These are phyloP conservation scores for Verticillium tricorpus DNA, from an alignment of 2,329 filamentous ascomycete genomes.

Conservation along the genomic window DNA sequence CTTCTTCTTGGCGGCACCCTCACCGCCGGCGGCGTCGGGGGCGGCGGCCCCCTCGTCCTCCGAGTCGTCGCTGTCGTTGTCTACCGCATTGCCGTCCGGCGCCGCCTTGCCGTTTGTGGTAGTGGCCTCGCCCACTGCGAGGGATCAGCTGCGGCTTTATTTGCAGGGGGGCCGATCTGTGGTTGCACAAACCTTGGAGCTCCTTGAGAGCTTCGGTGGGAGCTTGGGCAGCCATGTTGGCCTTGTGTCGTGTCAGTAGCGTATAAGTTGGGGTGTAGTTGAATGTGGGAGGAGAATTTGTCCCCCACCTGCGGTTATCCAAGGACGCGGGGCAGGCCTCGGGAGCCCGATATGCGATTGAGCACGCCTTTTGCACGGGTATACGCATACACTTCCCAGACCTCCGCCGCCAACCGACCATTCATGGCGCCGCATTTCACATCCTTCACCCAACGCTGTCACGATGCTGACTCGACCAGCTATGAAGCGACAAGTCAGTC, in stretches of 20 bases:
- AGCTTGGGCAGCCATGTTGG: slow-evolving; percentile 38
- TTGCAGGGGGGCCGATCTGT: not conserved
- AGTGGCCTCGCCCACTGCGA: slow-evolving; percentile 33
- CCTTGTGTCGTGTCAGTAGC: slow-evolving; percentile 1
- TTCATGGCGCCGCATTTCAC: not conserved
- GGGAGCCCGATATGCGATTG: not conserved
- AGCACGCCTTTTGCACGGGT: not conserved
- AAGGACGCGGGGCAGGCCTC: not conserved
- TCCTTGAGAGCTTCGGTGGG: slow-evolving; percentile 38
- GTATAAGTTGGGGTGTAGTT: slow-evolving; percentile 2
- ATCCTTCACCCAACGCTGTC: not conserved
- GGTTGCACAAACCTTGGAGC: slow-evolving; percentile 30
- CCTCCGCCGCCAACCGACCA: not conserved
- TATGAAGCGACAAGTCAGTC: not conserved
- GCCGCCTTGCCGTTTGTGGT: slow-evolving; percentile 34
- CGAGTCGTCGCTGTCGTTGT: slow-evolving; percentile 44
- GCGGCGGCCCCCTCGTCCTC: slow-evolving; percentile 28
- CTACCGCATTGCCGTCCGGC: slow-evolving; percentile 28
- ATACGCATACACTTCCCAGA: not conserved
- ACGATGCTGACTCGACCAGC: not conserved
- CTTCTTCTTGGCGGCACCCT: slow-evolving; percentile 58
- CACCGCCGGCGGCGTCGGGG: slow-evolving; percentile 27
- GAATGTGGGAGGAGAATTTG: slow-evolving; percentile 1
- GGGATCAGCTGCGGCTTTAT: not conserved
- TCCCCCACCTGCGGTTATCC: not conserved